Evolutionary conservation across 805 yeast species (phyloP).

Genomic region (Saccharomycopsis sp.): DNA sequence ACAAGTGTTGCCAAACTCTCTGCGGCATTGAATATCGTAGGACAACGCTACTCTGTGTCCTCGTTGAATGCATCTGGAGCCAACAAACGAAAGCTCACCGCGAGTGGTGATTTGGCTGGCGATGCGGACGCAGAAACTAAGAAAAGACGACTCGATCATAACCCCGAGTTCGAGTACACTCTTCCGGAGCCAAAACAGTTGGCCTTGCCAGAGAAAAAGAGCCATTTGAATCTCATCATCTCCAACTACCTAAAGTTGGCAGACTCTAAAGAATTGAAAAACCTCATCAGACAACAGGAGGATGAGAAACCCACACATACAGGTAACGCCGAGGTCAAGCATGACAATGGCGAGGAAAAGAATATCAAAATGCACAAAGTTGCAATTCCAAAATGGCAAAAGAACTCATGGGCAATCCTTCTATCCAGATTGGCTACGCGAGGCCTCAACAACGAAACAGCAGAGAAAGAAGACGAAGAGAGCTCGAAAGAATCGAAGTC

Average conservation of each 20-base stretch:
- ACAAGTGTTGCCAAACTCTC: slow-evolving; percentile 47
- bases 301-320: slow-evolving; percentile 21
- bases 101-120: slow-evolving; percentile 24
- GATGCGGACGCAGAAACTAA: slow-evolving; percentile 26
- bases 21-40: slow-evolving; percentile 62
- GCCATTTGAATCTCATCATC: slow-evolving; percentile 51
- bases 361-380: slow-evolving; percentile 26
- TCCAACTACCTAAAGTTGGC: slow-evolving; percentile 50
- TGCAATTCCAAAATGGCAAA: slow-evolving; percentile 47
- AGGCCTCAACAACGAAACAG: slow-evolving; percentile 42
- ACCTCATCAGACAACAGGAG: slow-evolving; percentile 13
- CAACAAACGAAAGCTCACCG: slow-evolving; percentile 22
- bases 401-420: slow-evolving; percentile 70
- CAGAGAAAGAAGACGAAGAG: slow-evolving; percentile 29
- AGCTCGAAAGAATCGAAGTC: neutral
- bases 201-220: slow-evolving; percentile 47
- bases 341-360: slow-evolving; percentile 20
- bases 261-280: slow-evolving; percentile 22
- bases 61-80: slow-evolving; percentile 27
- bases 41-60: slow-evolving; percentile 45
- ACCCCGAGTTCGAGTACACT: slow-evolving; percentile 35
- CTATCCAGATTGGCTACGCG: slow-evolving; percentile 76
- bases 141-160: slow-evolving; percentile 20
- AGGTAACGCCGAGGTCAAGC: slow-evolving; percentile 15
- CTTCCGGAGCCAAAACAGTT: slow-evolving; percentile 55